phyloP scores from a whole-genome alignment of 2,329 filamentous ascomycete species.

The Monilinia fructigena region DNA sequence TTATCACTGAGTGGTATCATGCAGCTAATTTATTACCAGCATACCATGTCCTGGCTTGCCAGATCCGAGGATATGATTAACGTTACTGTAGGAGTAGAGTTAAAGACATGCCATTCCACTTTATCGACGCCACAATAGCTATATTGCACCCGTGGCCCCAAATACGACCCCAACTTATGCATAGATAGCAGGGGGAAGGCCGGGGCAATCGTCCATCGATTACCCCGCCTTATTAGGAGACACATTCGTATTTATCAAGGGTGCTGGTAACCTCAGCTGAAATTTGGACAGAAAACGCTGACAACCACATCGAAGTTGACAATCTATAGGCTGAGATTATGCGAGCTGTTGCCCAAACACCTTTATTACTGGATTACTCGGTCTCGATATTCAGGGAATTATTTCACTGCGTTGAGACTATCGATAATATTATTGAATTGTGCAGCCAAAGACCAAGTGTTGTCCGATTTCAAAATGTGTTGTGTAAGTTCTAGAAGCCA shows the following conservation, averaged over 20 bases:
- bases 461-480: not conserved
- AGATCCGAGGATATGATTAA: not conserved
- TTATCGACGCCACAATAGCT: not conserved
- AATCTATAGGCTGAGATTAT: not conserved
- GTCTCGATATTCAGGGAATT: conserved; percentile 18
- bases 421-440: conserved; percentile 54
- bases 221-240: not conserved
- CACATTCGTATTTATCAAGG: conserved; percentile 7
- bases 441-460: conserved; percentile 30
- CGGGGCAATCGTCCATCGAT: conserved; percentile 1
- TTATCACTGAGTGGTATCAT: not conserved
- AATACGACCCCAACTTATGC: not conserved
- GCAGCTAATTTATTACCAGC: not conserved
- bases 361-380: conserved; percentile 18
- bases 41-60: not conserved
- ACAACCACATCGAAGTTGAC: not conserved
- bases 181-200: too few species aligned
- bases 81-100: not conserved
- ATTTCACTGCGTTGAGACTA: conserved; percentile 10
- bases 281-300: conserved; percentile 20
- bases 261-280: too few species aligned
- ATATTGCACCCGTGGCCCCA: not conserved
- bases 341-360: not conserved
- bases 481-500: not conserved
- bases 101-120: not conserved